Evolutionary conservation across 805 yeast genomes (phyloP).

Genomic region (Metschnikowia proteae): DNA sequence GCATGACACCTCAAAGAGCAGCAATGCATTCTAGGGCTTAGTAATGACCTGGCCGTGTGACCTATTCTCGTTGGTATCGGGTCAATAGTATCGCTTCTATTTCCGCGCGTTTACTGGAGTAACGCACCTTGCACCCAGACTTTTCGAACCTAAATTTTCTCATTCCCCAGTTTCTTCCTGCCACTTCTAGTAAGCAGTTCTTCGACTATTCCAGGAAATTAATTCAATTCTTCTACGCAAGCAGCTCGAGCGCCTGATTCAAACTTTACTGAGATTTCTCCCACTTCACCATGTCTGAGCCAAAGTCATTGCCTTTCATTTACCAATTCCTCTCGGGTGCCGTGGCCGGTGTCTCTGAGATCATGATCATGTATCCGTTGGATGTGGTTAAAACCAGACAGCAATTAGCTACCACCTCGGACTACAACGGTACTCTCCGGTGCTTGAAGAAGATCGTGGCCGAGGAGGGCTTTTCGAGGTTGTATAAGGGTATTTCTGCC

Average conservation of each 20-base stretch:
- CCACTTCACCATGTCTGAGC: slow-evolving; percentile 21
- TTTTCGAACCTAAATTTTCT: slow-evolving; percentile 1
- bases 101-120: slow-evolving; percentile 2
- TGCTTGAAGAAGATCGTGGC: slow-evolving; percentile 79
- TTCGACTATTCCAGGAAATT: neutral
- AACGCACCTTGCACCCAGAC: slow-evolving; percentile 1
- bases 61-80: neutral
- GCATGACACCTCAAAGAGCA: neutral
- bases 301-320: slow-evolving; percentile 63
- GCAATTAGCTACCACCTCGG: slow-evolving; percentile 63
- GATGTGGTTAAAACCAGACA: slow-evolving; percentile 97
- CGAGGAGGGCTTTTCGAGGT: slow-evolving; percentile 77
- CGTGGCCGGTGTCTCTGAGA: slow-evolving; percentile 93
- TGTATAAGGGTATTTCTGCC: slow-evolving; percentile 92
- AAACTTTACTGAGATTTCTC: neutral
- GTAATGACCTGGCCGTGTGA: neutral
- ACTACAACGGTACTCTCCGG: slow-evolving; percentile 80
- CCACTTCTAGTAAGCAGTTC: neutral
- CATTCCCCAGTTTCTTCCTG: slow-evolving; percentile 2
- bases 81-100: neutral
- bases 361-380: slow-evolving; percentile 90
- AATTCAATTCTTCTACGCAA: neutral
- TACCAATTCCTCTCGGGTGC: slow-evolving; percentile 94
- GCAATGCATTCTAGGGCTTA: neutral
- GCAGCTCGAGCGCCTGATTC: neutral